Conservation (phyloP, 306 rosid species). For the Pachyrhizus erosus region DNA sequence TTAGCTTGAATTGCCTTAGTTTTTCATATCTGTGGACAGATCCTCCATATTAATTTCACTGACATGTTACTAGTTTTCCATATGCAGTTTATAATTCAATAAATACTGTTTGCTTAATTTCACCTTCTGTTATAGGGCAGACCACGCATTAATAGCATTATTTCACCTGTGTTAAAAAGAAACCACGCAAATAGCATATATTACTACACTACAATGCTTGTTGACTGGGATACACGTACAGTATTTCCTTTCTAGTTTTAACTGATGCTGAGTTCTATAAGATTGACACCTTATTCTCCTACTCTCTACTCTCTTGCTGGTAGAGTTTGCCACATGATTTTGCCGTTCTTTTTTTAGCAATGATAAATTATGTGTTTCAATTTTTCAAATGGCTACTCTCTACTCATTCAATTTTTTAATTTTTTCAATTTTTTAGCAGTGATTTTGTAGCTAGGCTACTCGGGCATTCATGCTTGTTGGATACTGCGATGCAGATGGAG, state of each 20-base stretch:
- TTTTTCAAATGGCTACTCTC: neutral
- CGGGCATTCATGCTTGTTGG: too few species aligned
- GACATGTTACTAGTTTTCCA: too few species aligned
- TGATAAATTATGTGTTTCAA: neutral
- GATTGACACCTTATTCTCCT: neutral
- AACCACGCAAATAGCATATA: neutral
- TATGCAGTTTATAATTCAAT: too few species aligned
- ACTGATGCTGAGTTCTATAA: neutral
- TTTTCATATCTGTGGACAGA: too few species aligned
- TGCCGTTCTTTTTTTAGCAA: neutral
- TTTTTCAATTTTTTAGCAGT: too few species aligned
- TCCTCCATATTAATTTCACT: too few species aligned
- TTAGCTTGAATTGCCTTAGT: too few species aligned
- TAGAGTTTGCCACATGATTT: neutral
- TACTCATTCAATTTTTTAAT: too few species aligned
- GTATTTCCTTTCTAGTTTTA: neutral
- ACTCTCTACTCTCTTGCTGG: neutral
- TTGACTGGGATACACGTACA: neutral
- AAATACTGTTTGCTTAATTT: too few species aligned
- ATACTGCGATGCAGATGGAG: neutral
- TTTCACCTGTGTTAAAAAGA: neutral
- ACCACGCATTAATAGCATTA: too few species aligned
- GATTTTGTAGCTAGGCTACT: too few species aligned
- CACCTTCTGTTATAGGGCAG: too few species aligned
- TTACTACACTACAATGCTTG: neutral